Evolutionary conservation across 192 early-diverging fungal genomes (phyloP).

Genomic region (Backusella mclennaniae): DNA sequence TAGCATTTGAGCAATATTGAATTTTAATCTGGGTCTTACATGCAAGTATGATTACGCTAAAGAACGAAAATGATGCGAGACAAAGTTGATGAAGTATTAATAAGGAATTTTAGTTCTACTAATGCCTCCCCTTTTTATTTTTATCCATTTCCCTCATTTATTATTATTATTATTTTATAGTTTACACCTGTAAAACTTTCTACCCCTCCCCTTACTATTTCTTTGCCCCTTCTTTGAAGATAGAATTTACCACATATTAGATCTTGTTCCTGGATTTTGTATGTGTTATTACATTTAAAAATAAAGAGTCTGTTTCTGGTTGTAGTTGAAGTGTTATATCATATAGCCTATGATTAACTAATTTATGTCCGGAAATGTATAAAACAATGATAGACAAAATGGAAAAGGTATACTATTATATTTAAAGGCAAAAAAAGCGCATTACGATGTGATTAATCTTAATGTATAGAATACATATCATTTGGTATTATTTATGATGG

Average conservation of each 20-base stretch:
- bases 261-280: neutral
- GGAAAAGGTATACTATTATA: neutral
- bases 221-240: neutral
- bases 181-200: neutral
- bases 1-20: neutral
- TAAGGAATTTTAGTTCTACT: neutral
- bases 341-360: neutral
- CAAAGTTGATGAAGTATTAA: neutral
- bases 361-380: neutral
- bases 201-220: neutral
- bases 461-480: neutral
- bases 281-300: neutral
- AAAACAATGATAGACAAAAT: neutral
- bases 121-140: neutral
- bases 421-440: neutral
- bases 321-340: neutral
- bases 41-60: slow-evolving; percentile 5
- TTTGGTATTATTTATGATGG: neutral
- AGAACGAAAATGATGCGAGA: slow-evolving; percentile 6
- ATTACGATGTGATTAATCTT: neutral
- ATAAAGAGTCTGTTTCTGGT: neutral
- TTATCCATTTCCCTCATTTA: neutral
- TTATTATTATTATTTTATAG: neutral
- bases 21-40: neutral
- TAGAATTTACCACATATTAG: neutral